These are phyloP conservation scores for Xylaria sp. DNA, from an alignment of 2,329 filamentous ascomycete genomes.

Conservation along the genomic window DNA sequence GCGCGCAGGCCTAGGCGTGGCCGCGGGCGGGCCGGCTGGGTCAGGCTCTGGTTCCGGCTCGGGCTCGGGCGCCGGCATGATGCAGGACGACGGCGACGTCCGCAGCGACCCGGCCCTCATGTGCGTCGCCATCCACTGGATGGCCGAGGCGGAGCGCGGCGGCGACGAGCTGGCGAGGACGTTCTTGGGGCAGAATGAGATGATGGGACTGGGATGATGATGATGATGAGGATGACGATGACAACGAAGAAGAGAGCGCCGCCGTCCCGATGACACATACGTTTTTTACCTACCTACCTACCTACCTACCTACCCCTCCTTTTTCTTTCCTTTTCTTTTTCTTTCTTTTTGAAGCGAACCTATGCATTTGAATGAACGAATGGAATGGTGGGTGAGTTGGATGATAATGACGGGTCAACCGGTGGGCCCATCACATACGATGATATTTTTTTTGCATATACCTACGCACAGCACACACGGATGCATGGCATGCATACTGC, in stretches of 20 bases:
- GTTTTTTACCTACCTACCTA: background rate
- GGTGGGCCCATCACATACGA: too few relatives aligned
- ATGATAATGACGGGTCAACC: too few relatives aligned
- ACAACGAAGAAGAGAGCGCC: too few relatives aligned
- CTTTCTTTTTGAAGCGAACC: constrained; percentile 19
- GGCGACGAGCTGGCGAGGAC: constrained; percentile 83
- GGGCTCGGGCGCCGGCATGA: too few relatives aligned
- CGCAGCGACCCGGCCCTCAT: constrained; percentile 83
- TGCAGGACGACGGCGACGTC: constrained; percentile 49
- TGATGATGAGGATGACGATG: constrained; percentile 18
- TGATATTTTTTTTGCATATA: too few relatives aligned
- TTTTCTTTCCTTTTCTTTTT: constrained; percentile 20
- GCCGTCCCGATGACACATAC: background rate
- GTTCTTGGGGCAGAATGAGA: constrained; percentile 72
- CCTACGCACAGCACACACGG: too few relatives aligned
- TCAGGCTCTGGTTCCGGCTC: too few relatives aligned
- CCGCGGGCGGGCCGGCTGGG: too few relatives aligned
- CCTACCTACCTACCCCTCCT: constrained; percentile 20
- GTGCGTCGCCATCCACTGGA: constrained; percentile 96
- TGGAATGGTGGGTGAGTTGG: too few relatives aligned
- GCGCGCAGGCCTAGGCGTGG: constrained; percentile 33
- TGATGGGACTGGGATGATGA: constrained; percentile 32
- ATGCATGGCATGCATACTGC: too few relatives aligned
- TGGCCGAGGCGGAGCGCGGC: constrained; percentile 85
- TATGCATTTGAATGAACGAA: constrained; percentile 17